phyloP scores from a whole-genome alignment of 768 basidiomycete species.

The Boletus barrowsii region DNA sequence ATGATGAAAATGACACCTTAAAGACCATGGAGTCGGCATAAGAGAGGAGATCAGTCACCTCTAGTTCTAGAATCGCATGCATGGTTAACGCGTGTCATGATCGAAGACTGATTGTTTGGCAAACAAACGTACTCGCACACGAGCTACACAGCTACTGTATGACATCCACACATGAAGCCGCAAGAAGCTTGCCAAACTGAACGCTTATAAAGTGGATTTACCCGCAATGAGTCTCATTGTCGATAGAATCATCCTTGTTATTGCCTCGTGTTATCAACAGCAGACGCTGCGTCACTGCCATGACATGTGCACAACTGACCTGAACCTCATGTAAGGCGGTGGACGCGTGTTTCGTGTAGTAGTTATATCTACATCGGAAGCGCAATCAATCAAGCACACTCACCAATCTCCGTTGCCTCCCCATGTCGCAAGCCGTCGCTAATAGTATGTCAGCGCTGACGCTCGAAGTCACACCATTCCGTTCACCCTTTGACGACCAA shows the following conservation, averaged over 20 bases:
- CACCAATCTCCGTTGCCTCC: slow-evolving; percentile 9
- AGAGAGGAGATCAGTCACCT: not conserved
- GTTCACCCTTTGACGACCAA: slow-evolving; percentile 38
- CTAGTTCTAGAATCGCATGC: slow-evolving; percentile 10
- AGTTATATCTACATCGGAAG: slow-evolving; percentile 29
- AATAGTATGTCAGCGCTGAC: slow-evolving; percentile 27
- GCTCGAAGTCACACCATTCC: slow-evolving; percentile 24
- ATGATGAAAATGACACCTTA: slow-evolving; percentile 4
- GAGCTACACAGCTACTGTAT: not conserved
- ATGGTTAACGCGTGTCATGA: slow-evolving; percentile 22
- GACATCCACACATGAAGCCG: slow-evolving; percentile 5
- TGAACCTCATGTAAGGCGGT: slow-evolving; percentile 25
- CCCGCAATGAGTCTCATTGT: not conserved
- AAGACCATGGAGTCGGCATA: not conserved
- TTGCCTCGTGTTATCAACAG: slow-evolving; percentile 26
- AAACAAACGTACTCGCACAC: slow-evolving; percentile 20
- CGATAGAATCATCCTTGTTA: slow-evolving; percentile 5
- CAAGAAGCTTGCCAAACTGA: slow-evolving; percentile 22
- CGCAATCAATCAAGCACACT: slow-evolving; percentile 14
- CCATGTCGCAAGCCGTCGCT: slow-evolving; percentile 29
- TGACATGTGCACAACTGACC: slow-evolving; percentile 29
- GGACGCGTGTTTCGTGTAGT: slow-evolving; percentile 9
- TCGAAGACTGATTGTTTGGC: slow-evolving; percentile 5
- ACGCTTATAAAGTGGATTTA: not conserved
- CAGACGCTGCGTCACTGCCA: slow-evolving; percentile 15